Base-by-base conservation (phyloP, 805 yeast genomes). In the Saccharomycopsis fibuligera region DNA sequence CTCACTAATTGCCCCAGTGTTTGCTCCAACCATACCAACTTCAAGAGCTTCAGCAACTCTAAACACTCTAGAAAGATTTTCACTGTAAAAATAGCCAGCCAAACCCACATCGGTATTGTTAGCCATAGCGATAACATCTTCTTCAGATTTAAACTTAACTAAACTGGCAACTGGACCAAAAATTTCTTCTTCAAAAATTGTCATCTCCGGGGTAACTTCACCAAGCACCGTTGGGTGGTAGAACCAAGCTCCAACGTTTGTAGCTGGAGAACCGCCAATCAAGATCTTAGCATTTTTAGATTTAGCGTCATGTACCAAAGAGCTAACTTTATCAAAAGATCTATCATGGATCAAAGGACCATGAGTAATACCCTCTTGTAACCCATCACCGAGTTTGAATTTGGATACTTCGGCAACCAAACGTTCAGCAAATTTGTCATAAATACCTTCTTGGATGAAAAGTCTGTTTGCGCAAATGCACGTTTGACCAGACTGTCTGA, bases 151-250 rank as follows among this genome's bases (percentile, higher is more conserved):
- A 60, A 86, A 86, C 59, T 74, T 76, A 60, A 83, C 75, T 45
- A 86, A 64, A 1, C 88, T 86, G 17, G 86, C 86, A 16, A 86
- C 69, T 2, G 95, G 95, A 2, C 93, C 95, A 62, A 86, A 86
- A 2, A 90, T 84, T 62, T 86, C 95, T 57, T 84, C 89, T n/a
- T 63, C 56, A 56, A 74, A 70, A 30, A 85, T 76, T 37, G 62
- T 54, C 78, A 85, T 84, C 19, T 69, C 70, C 2, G 67, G 61
- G 43, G 79, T 76, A 41, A 79, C 84, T 51, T 77, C 75, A n/a
- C 76, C 70, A 45, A 86, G 61, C 12, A 86, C 71, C 0, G 95
- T 86, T 49, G 86, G 79, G 24, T 78, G 81, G 59, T 73, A 86
- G 69, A 80, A 86, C 58, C 69, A 69, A 38, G 73, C 75, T 4